Base-by-base conservation (phyloP, 805 yeast genomes). In the Yarrowia sp. region DNA sequence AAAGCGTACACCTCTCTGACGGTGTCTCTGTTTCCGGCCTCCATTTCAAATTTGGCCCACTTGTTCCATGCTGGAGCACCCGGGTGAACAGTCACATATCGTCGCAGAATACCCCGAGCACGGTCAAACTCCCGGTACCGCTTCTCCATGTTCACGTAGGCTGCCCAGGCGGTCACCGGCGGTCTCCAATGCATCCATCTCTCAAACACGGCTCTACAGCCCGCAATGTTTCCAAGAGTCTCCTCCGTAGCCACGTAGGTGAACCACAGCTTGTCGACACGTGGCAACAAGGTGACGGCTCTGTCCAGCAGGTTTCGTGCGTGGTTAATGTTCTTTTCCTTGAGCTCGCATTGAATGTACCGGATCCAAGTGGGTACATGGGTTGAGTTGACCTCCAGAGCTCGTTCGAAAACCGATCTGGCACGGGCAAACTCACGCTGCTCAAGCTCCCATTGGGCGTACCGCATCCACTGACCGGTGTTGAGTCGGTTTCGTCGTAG, bases 151-250 rank as follows among this genome's bases (percentile, higher is more conserved):
- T 83, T 83, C 26, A 90, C 77, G 71, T 82, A 92, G 3, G 92
- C 83, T 59, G 81, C 82, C 95, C 96, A 92, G 0, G 89, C 95
- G 12, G 80, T 77, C 17, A 71, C 71, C 14, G 69, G 70, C 0
- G 97, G 97, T 67, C 83, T 84, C 91, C 96, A 89, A 26, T 79
- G 77, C 59, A 89, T 77, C 99, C 99, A 93, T 65, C 88, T 80
- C 66, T 86, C 85, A 74, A 87, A 92, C 7, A 93, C 79, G 14
- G 76, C 74, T 59, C 96, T 76, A 2, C 87, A 87, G 8, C 87
- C 86, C 4, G 77, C 73, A 43, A 83, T 76, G 71, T 90, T 85
- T 41, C 85, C 86, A 26, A 91, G 75, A 0, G 88, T 81, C 74
- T 92, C 98, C 74, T 92, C 98, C 17, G 92, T 82, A 51, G 88